Evolutionary conservation across 1,139 yeast species (phyloP).

Genomic region (Debaryomyces coudertii): DNA sequence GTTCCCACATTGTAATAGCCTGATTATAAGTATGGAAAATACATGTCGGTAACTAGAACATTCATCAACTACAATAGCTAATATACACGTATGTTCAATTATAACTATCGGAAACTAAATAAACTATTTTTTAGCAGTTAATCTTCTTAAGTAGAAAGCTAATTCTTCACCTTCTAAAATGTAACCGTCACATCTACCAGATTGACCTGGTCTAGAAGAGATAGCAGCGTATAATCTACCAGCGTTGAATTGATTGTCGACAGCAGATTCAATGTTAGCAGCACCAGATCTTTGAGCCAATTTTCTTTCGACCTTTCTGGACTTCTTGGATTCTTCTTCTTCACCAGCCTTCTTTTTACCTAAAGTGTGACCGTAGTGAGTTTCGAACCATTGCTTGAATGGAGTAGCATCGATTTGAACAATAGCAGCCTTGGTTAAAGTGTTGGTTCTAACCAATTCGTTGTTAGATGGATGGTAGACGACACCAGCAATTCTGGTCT

Average conservation of each 20-base stretch:
- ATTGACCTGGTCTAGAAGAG: slow-evolving; percentile 99
- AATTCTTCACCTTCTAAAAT: slow-evolving; percentile 99
- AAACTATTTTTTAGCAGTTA: slow-evolving; percentile 95
- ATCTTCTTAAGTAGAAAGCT: slow-evolving; percentile 99
- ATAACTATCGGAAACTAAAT: slow-evolving; percentile 16
- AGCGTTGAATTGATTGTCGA: slow-evolving; percentile 94
- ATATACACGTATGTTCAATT: slow-evolving; percentile 20
- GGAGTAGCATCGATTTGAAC: slow-evolving; percentile 99
- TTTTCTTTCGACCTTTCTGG: slow-evolving; percentile 87
- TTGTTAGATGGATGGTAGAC: slow-evolving; percentile 99
- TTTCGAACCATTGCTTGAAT: slow-evolving; percentile 99
- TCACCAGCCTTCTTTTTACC: slow-evolving; percentile 76
- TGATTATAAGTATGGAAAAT: not conserved
- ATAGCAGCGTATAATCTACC: slow-evolving; percentile 99
- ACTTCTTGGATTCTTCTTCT: slow-evolving; percentile 62
- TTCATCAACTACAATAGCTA: slow-evolving; percentile 8
- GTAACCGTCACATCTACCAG: slow-evolving; percentile 99
- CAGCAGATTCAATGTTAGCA: slow-evolving; percentile 86
- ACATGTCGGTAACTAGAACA: not conserved
- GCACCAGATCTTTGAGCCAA: slow-evolving; percentile 86
- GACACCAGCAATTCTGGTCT: slow-evolving; percentile 98
- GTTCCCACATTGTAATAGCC: too few species aligned
- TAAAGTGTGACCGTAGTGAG: slow-evolving; percentile 92
- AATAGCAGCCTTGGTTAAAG: slow-evolving; percentile 97
- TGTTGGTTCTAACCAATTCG: slow-evolving; percentile 99